These are phyloP conservation scores for Phytophthora uliginosa DNA, from an alignment of 352 stramenopile genomes.

Conservation along the genomic window DNA sequence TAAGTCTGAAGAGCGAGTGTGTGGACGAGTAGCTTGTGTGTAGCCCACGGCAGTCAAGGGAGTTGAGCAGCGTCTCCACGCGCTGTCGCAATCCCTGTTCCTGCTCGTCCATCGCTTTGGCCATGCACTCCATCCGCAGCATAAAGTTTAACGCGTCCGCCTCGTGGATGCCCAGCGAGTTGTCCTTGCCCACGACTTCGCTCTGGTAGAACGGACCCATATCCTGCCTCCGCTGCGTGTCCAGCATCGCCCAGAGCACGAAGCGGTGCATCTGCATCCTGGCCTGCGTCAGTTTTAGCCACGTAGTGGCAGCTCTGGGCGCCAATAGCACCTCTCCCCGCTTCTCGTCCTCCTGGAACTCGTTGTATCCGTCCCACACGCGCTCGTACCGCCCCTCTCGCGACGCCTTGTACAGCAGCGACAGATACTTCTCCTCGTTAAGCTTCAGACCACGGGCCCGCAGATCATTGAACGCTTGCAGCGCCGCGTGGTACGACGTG, in stretches of 20 bases:
- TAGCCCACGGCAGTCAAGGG: slow-evolving; percentile 49
- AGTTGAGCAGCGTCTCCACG: slow-evolving; percentile 55
- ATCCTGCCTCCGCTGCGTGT: slow-evolving; percentile 29
- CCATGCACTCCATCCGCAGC: slow-evolving; percentile 69
- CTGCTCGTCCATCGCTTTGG: slow-evolving; percentile 45
- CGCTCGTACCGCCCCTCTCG: slow-evolving; percentile 41
- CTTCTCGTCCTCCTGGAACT: slow-evolving; percentile 49
- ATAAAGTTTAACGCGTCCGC: slow-evolving; percentile 77
- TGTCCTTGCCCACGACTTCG: slow-evolving; percentile 54
- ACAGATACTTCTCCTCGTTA: slow-evolving; percentile 55
- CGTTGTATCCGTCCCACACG: slow-evolving; percentile 50
- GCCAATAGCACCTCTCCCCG: slow-evolving; percentile 30
- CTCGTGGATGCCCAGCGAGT: slow-evolving; percentile 60
- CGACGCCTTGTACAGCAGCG: slow-evolving; percentile 74
- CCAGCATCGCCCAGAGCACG: slow-evolving; percentile 74
- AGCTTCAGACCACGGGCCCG: slow-evolving; percentile 28
- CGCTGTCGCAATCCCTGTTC: slow-evolving; percentile 40
- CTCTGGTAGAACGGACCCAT: slow-evolving; percentile 57
- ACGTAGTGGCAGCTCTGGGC: slow-evolving; percentile 41
- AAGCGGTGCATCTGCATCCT: slow-evolving; percentile 73
- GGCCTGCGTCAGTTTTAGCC: slow-evolving; percentile 47
- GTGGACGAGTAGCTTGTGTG: slow-evolving; percentile 71
- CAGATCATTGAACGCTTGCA: slow-evolving; percentile 48
- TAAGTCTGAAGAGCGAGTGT: slow-evolving; percentile 68
- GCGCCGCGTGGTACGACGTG: slow-evolving; percentile 36